These are phyloP conservation scores for Trifolium repens DNA, from an alignment of 306 rosid species.

Conservation along the genomic window DNA sequence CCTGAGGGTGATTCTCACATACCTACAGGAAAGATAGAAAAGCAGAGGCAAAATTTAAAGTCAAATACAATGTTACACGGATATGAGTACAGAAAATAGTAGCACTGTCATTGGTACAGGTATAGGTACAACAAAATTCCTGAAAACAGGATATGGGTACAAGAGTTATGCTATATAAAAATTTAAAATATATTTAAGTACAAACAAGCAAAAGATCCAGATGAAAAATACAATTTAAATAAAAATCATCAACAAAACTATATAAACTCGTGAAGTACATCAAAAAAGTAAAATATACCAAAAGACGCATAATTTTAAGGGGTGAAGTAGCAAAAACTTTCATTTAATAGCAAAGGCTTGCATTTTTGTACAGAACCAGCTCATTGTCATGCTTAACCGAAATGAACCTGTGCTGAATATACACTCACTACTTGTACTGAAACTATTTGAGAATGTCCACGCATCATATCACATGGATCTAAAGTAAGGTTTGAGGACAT, in stretches of 20 bases:
- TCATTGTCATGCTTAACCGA: background rate
- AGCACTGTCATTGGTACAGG: slow-evolving; percentile 1
- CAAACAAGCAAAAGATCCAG: slow-evolving; percentile 6
- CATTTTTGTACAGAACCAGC: background rate
- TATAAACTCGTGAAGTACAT: background rate
- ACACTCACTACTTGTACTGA: background rate
- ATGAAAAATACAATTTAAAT: slow-evolving; percentile 9
- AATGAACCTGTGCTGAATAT: background rate
- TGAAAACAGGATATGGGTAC: background rate
- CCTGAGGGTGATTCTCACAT: slow-evolving; percentile 97
- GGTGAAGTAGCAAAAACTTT: slow-evolving; percentile 11
- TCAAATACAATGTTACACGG: slow-evolving; percentile 8
- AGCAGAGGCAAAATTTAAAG: slow-evolving; percentile 18
- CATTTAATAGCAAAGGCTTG: slow-evolving; percentile 8
- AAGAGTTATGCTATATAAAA: background rate
- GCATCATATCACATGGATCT: background rate
- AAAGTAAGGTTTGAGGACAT: background rate
- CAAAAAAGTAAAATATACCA: background rate
- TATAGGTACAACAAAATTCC: slow-evolving; percentile 18
- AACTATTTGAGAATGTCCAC: background rate
- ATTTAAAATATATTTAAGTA: background rate
- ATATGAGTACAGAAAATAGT: background rate
- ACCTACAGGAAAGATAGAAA: slow-evolving; percentile 58
- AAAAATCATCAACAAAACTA: background rate
- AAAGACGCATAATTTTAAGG: background rate